Evolutionary conservation across 305 asterid species (phyloP).

Genomic region (Striga hermonthica): DNA sequence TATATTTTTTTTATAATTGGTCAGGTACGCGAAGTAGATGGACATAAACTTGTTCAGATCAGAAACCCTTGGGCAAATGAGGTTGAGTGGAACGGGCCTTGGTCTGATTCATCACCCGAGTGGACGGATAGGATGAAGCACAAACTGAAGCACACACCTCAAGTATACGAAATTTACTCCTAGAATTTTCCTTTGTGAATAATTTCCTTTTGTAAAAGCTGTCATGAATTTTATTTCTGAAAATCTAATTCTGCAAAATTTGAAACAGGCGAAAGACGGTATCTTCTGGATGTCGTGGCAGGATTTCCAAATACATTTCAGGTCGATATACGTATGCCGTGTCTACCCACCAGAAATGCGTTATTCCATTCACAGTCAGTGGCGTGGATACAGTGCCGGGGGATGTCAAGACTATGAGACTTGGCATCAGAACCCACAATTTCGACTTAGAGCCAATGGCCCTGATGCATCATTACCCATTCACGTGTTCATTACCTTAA

Average conservation of each 20-base stretch:
- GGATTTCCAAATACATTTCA: slow-evolving; percentile 96
- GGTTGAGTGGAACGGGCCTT: slow-evolving; percentile 98
- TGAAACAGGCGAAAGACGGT: slow-evolving; percentile 84
- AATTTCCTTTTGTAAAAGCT: no score
- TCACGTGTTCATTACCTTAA: slow-evolving; percentile 90
- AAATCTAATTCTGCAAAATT: not conserved
- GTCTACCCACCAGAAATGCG: slow-evolving; percentile 99
- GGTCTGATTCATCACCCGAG: slow-evolving; percentile 97
- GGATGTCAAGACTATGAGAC: slow-evolving; percentile 99
- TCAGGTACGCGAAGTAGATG: slow-evolving; percentile 79
- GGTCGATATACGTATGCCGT: slow-evolving; percentile 96
- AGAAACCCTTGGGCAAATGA: slow-evolving; percentile 98
- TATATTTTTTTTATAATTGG: slow-evolving; percentile 7
- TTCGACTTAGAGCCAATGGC: slow-evolving; percentile 88
- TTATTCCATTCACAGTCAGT: slow-evolving; percentile 87
- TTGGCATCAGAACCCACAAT: slow-evolving; percentile 99
- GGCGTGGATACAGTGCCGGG: slow-evolving; percentile 98
- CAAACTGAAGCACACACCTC: slow-evolving; percentile 94
- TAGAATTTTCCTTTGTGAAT: not conserved
- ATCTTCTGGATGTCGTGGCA: slow-evolving; percentile 99
- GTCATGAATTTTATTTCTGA: not conserved
- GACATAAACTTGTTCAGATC: slow-evolving; percentile 92
- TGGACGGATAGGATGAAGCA: slow-evolving; percentile 99
- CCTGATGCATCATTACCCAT: slow-evolving; percentile 91
- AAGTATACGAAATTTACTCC: slow-evolving; percentile 42